Conservation (phyloP, 345 rosid species). For the Eucalyptus erythrocorys region DNA sequence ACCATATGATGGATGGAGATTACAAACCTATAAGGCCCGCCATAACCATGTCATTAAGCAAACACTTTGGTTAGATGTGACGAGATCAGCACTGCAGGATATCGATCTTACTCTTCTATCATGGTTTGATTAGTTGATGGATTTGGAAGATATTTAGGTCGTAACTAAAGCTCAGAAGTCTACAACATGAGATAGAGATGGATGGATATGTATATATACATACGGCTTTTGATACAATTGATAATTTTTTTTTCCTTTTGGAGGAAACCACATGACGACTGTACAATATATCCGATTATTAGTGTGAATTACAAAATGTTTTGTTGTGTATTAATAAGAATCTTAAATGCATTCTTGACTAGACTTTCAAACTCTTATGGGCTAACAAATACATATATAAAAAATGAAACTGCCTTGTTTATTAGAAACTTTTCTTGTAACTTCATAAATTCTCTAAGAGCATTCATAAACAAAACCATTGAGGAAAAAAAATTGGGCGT, state of each 20-base stretch:
- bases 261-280: not conserved
- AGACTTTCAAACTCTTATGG: not conserved
- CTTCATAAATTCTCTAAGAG: not conserved
- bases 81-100: not conserved
- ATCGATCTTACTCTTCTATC: not conserved
- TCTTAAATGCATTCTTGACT: not conserved
- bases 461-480: not conserved
- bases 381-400: no score
- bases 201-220: not conserved
- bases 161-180: not conserved
- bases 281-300: not conserved
- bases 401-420: no score
- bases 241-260: no score
- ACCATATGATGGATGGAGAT: not conserved
- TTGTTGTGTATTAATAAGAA: not conserved
- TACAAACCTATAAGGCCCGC: not conserved
- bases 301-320: not conserved
- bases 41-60: not conserved
- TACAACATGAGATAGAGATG: not conserved
- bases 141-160: not conserved
- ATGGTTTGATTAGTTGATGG: not conserved
- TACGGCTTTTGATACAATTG: no score
- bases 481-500: not conserved
- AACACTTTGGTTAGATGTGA: not conserved
- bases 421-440: not conserved